Conservation (phyloP, 257 asterid species). For the Jasminum sambac region DNA sequence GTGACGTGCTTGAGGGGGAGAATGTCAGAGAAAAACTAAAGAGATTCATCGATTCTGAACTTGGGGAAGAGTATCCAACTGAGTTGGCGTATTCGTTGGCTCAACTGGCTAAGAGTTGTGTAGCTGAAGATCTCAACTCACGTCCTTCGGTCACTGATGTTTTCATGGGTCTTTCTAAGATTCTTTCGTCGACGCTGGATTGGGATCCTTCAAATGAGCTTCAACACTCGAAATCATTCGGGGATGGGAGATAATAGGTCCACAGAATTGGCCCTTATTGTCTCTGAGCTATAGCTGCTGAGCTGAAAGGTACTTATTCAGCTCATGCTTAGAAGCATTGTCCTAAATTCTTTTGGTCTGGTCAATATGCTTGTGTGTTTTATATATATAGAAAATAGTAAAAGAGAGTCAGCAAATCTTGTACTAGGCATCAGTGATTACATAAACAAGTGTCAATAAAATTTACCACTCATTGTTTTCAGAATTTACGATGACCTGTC, state of each 20-base stretch:
- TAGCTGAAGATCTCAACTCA: constrained; percentile 34
- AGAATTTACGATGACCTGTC: not conserved
- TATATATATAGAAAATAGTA: not conserved
- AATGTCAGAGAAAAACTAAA: constrained; percentile 48
- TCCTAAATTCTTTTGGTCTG: not conserved
- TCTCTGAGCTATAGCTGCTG: not conserved
- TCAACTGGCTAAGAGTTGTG: constrained; percentile 51
- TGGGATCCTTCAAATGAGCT: constrained; percentile 58
- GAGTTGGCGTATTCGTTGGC: constrained; percentile 54
- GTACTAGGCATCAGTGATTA: not conserved
- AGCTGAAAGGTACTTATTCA: not conserved
- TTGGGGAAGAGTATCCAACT: constrained; percentile 40
- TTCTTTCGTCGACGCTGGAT: constrained; percentile 46
- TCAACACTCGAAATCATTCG: constrained; percentile 31
- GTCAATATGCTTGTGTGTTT: not conserved
- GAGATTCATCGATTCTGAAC: constrained; percentile 44
- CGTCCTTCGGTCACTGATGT: constrained; percentile 45
- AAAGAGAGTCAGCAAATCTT: not conserved
- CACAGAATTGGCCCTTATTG: not conserved
- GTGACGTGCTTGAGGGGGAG: constrained; percentile 40
- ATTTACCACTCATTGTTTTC: not conserved
- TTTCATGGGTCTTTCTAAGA: constrained; percentile 40
- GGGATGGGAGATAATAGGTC: constrained; percentile 22
- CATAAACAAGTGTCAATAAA: not conserved
- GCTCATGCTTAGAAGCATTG: not conserved